These are phyloP conservation scores for Schoenoplectus tabernaemontani DNA, from an alignment of 202 grass and related monocot species.

Conservation along the genomic window DNA sequence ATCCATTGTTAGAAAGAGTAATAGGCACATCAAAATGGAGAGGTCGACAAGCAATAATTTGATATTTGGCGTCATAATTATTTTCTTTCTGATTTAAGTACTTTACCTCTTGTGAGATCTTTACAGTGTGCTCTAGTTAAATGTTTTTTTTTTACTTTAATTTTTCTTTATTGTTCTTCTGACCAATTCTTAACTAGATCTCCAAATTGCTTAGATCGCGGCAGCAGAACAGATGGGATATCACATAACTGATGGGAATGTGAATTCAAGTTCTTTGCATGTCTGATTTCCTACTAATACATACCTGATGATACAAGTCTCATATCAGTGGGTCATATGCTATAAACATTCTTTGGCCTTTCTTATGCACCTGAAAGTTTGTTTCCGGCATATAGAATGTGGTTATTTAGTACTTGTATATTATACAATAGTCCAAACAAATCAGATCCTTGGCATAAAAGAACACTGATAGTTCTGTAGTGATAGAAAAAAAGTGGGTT, in stretches of 20 bases:
- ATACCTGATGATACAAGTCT: background rate
- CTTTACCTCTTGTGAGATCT: background rate
- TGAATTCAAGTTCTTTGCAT: constrained; percentile 2
- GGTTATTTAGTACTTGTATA: background rate
- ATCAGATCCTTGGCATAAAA: background rate
- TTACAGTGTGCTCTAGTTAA: background rate
- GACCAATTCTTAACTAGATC: background rate
- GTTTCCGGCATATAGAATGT: background rate
- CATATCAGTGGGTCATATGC: background rate
- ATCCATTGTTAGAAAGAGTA: background rate
- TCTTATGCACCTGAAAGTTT: background rate
- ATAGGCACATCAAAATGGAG: background rate
- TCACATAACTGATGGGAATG: background rate
- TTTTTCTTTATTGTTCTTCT: background rate
- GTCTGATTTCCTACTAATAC: background rate
- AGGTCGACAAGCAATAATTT: constrained; percentile 9
- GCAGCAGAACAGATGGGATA: background rate
- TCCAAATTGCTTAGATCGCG: constrained; percentile 12
- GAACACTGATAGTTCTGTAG: background rate
- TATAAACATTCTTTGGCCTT: background rate
- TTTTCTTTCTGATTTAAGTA: constrained; percentile 23
- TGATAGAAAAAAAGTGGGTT: background rate
- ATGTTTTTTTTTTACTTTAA: background rate
- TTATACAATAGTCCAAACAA: background rate
- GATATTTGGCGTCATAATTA: constrained; percentile 1